phyloP scores from a whole-genome alignment of 257 asterid species.

The Solanum chaucha region DNA sequence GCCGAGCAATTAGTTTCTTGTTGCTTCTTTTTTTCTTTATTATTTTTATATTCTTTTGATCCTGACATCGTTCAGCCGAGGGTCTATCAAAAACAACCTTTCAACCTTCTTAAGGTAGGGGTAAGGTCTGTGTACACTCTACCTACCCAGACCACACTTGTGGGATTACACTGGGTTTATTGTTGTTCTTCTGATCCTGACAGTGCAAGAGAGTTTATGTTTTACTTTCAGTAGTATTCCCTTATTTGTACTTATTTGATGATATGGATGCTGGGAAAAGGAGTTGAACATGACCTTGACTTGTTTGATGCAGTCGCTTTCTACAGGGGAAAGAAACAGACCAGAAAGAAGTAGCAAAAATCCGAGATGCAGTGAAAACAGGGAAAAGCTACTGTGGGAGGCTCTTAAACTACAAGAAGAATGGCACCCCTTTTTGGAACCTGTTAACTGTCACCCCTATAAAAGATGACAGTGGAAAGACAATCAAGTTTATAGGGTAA shows the following conservation, averaged over 20 bases:
- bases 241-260: neutral
- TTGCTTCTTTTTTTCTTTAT: neutral
- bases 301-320: conserved; percentile 77
- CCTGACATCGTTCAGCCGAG: neutral
- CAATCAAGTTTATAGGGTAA: conserved; percentile 92
- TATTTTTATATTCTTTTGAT: neutral
- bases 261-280: conserved; percentile 7
- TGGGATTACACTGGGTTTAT: neutral
- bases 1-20: neutral
- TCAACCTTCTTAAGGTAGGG: neutral
- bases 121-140: neutral
- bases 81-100: neutral
- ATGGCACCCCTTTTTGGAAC: conserved; percentile 97
- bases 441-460: conserved; percentile 87
- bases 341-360: conserved; percentile 69
- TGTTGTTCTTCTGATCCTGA: neutral
- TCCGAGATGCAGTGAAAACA: conserved; percentile 49
- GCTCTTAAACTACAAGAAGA: conserved; percentile 89
- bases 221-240: neutral
- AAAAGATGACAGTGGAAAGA: conserved; percentile 70
- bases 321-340: conserved; percentile 94
- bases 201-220: neutral
- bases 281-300: conserved; percentile 9
- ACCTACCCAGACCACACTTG: neutral
- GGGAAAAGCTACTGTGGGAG: conserved; percentile 94